Evolutionary conservation across 2,329 filamentous ascomycete genomes (phyloP), one percentile per base, ranked within the genome.

Genomic region (Penicillium italicum): DNA sequence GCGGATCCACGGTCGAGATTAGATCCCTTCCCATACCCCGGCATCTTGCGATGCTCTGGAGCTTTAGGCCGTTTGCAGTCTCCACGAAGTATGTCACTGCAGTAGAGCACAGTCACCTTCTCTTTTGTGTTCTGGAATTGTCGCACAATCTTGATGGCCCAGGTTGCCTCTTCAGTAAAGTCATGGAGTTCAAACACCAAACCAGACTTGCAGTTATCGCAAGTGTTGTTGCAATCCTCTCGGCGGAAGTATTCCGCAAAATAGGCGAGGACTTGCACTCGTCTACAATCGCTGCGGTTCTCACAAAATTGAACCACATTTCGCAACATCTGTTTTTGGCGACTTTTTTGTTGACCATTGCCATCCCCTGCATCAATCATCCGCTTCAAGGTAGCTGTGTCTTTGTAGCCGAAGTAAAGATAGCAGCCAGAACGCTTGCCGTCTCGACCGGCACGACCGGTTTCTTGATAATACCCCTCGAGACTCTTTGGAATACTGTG

Each of bases 381-480:
- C 58, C 85, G 86, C 65, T 86, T 87, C 26, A 96, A 78, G 50
- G 84, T 82, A 46, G 80, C 82, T 49, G 88, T 86, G 70, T 99
- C 94, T 57, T 78, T 82, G 67, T 90, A 96, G 42, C 85, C 85
- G 67, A 94, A 99, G 74, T 88, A 97, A 14, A 99, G 82, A 70
- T 92, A 94, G 76, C 94, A 99, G 55, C 89, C 87, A 7, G 94
- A 97, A 20, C 82, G 82, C 63, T 90, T 85, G 9, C 93, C 93
- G 71, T 99, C 94, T 70, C 94, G 85, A 7, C 94, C 94, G 56
- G 95, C 94, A 65, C 94, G 88, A 1, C 94, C 94, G 42, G 94
- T 99, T 73, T 99, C 94, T 71, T 99, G 94, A 69, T 99, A 99
- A 72, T 99, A 99, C 0, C 94, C 94, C 75, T 99, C 94, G 51